phyloP scores from a whole-genome alignment of 1,139 yeast genomes.

The Blastobotrys indianensis region DNA sequence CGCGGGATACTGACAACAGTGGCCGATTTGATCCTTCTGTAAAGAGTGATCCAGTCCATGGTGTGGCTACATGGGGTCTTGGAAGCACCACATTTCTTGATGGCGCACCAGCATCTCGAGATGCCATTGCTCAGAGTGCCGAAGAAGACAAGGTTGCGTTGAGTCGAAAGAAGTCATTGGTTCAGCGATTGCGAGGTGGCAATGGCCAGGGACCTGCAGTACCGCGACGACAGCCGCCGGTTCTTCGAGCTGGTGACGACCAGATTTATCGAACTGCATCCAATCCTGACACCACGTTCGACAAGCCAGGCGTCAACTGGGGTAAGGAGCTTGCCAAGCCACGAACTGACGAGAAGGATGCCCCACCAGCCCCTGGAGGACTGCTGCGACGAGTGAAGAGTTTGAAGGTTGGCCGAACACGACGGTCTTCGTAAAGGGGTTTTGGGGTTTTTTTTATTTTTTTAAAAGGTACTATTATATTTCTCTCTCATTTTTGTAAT shows the following conservation, averaged over 20 bases:
- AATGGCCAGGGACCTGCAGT: slow-evolving; percentile 19
- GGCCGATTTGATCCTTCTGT: slow-evolving; percentile 55
- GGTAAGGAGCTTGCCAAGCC: slow-evolving; percentile 4
- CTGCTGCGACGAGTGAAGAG: slow-evolving; percentile 82
- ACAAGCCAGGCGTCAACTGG: slow-evolving; percentile 4
- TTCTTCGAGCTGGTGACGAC: not conserved
- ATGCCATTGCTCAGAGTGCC: slow-evolving; percentile 37
- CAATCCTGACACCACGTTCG: slow-evolving; percentile 6
- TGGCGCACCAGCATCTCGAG: slow-evolving; percentile 88
- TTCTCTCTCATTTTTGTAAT: not conserved
- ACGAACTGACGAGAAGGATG: not conserved
- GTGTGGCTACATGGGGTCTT: slow-evolving; percentile 75
- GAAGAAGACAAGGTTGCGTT: slow-evolving; percentile 24
- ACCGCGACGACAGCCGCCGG: slow-evolving; percentile 10
- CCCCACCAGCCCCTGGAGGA: slow-evolving; percentile 32
- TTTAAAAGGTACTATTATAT: not conserved
- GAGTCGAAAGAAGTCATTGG: slow-evolving; percentile 60
- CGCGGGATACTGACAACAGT: too few species aligned
- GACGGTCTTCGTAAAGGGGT: slow-evolving; percentile 10
- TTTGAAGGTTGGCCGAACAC: slow-evolving; percentile 51
- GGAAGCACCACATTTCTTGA: slow-evolving; percentile 90
- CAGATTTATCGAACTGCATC: slow-evolving; percentile 11
- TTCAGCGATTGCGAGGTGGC: slow-evolving; percentile 50
- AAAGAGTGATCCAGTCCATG: slow-evolving; percentile 73
- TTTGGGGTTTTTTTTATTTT: not conserved